Conservation (phyloP, 495 filamentous ascomycete species). For the Aspergillus incahuasiensis region DNA sequence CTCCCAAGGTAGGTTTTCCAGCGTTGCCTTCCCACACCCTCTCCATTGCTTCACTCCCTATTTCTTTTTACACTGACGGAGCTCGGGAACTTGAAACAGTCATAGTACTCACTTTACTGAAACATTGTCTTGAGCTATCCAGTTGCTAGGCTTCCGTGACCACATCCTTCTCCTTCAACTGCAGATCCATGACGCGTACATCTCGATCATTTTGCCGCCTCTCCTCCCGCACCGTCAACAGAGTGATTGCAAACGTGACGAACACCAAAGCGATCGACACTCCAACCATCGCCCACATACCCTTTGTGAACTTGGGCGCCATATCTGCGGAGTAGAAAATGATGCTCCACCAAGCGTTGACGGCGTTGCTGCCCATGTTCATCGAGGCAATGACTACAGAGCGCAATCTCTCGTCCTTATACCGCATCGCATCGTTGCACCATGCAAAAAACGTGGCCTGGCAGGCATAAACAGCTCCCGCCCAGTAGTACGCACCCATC, state of each 20-base stretch:
- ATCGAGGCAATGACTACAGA: constrained; percentile 50
- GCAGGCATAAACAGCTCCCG: constrained; percentile 51
- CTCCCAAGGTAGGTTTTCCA: too few relatives aligned
- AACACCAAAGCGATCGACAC: constrained; percentile 45
- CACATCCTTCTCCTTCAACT: constrained; percentile 1
- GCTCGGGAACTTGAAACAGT: too few relatives aligned
- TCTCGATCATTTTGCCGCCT: background rate
- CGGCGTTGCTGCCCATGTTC: constrained; percentile 52
- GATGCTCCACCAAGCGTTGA: constrained; percentile 60
- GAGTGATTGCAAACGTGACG: constrained; percentile 34
- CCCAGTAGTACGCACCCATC: constrained; percentile 52
- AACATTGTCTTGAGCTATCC: too few relatives aligned
- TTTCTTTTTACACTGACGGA: too few relatives aligned
- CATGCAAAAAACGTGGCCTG: constrained; percentile 57
- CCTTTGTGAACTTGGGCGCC: constrained; percentile 55
- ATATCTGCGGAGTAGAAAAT: constrained; percentile 57
- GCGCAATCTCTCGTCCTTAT: constrained; percentile 40
- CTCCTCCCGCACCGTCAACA: constrained; percentile 6
- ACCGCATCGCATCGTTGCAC: constrained; percentile 55
- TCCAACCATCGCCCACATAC: constrained; percentile 58
- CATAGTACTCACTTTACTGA: too few relatives aligned
- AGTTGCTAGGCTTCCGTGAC: background rate
- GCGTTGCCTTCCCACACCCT: too few relatives aligned
- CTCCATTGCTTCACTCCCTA: too few relatives aligned
- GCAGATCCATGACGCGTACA: background rate